phyloP scores from a whole-genome alignment of 2,329 filamentous ascomycete genomes.

The Fusarium brevicatenulatum region DNA sequence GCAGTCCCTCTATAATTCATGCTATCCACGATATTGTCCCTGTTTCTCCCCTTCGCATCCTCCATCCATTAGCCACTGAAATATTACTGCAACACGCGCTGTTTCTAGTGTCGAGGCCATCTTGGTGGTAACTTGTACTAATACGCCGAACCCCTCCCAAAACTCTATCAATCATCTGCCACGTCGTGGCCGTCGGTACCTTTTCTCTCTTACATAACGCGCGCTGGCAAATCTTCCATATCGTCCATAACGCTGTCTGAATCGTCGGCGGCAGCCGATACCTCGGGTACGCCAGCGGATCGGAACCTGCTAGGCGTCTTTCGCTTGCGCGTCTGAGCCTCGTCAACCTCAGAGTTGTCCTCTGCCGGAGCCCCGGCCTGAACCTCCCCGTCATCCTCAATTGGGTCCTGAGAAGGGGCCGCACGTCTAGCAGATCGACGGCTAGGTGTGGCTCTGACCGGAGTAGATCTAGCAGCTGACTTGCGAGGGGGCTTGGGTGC shows the following conservation, averaged over 20 bases:
- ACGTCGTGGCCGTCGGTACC: neutral
- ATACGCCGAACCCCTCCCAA: neutral
- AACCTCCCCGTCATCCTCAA: constrained; percentile 43
- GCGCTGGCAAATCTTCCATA: constrained; percentile 57
- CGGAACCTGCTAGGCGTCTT: constrained; percentile 47
- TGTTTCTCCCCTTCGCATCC: neutral
- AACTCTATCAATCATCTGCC: constrained; percentile 2
- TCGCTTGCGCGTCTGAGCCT: constrained; percentile 40
- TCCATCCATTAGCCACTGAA: constrained; percentile 5
- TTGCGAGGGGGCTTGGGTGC: constrained; percentile 34
- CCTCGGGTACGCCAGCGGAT: constrained; percentile 24
- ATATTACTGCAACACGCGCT: constrained; percentile 22
- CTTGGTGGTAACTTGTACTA: constrained; percentile 12
- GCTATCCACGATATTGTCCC: neutral
- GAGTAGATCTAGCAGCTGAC: constrained; percentile 36
- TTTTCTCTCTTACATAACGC: constrained; percentile 23
- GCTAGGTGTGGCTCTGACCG: constrained; percentile 39
- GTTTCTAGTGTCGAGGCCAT: constrained; percentile 16
- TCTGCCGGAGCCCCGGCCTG: constrained; percentile 23
- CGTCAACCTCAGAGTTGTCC: constrained; percentile 43
- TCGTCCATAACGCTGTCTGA: constrained; percentile 55
- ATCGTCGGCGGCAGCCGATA: constrained; percentile 27
- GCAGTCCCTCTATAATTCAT: constrained; percentile 2
- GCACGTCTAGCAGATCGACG: constrained; percentile 40
- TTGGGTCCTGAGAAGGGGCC: constrained; percentile 46